phyloP scores from a whole-genome alignment of 768 basidiomycete species.

The Phanerochaete sordida region DNA sequence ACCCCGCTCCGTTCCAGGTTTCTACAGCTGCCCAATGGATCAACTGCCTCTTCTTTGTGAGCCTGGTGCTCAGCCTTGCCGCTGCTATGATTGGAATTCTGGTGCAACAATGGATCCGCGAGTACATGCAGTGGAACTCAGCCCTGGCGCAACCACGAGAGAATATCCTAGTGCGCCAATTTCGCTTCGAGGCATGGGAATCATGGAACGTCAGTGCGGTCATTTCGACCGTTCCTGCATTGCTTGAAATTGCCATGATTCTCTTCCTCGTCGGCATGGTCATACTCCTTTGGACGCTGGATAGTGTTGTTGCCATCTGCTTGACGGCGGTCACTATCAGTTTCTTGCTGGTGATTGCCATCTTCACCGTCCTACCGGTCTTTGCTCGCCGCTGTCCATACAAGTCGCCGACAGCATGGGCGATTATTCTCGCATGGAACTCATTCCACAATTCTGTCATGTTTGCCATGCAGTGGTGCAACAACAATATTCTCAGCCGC shows the following conservation, averaged over 20 bases:
- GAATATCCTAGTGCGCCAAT: neutral
- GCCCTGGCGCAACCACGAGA: neutral
- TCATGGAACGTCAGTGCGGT: neutral
- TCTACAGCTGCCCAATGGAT: neutral
- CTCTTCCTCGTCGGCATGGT: constrained; percentile 1
- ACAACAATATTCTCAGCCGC: no score
- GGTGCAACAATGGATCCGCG: neutral
- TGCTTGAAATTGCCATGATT: neutral
- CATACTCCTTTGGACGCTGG: constrained; percentile 2
- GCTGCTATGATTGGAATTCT: neutral
- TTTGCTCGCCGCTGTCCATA: neutral
- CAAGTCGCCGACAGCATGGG: constrained; percentile 1
- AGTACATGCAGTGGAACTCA: constrained; percentile 3
- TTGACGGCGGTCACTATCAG: neutral
- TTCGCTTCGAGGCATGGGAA: constrained; percentile 2
- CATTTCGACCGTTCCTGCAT: neutral
- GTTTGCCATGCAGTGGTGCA: no score
- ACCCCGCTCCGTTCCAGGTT: neutral
- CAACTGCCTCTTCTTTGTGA: neutral
- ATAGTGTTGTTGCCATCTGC: neutral
- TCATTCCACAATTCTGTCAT: no score
- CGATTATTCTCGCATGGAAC: neutral
- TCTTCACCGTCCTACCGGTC: neutral
- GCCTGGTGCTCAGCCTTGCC: constrained; percentile 3
- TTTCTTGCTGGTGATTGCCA: neutral